A percentile compares a stretch with the other conserved stretches of the same genome.
Conservation (phyloP, 768 basidiomycete species). For the Kwoniella bestiolae region DNA sequence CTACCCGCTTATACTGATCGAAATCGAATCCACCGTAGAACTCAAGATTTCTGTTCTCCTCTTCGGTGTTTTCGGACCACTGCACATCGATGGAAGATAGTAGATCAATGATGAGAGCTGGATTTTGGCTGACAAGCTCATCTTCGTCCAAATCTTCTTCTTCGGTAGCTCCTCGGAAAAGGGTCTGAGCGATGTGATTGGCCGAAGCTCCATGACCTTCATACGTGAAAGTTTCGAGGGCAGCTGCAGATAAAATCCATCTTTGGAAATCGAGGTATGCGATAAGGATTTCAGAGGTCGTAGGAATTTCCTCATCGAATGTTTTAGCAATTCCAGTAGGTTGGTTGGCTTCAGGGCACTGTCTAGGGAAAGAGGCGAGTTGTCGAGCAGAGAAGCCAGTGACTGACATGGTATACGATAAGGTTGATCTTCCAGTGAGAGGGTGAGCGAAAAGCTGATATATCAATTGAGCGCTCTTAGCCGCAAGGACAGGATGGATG, state of each 20-base stretch:
- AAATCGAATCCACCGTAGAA: constrained; percentile 45
- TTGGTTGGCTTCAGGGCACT: constrained; percentile 25
- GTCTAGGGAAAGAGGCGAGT: constrained; percentile 60
- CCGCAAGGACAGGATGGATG: constrained; percentile 74
- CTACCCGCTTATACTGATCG: constrained; percentile 41
- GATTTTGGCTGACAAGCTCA: constrained; percentile 66
- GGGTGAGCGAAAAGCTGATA: constrained; percentile 87
- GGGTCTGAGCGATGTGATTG: constrained; percentile 73
- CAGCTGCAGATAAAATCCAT: constrained; percentile 79
- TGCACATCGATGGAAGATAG: constrained; percentile 84
- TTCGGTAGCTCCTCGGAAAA: constrained; percentile 69
- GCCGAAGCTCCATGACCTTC: constrained; percentile 72
- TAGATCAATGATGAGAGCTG: constrained; percentile 83
- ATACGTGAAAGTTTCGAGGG: constrained; percentile 84
- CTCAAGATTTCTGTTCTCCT: constrained; percentile 24
- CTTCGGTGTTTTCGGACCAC: constrained; percentile 69
- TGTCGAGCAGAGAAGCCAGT: constrained; percentile 90
- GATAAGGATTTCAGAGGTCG: constrained; percentile 62
- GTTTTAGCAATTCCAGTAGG: constrained; percentile 22
- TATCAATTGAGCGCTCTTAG: constrained; percentile 79
- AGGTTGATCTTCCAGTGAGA: constrained; percentile 75
- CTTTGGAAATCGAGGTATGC: constrained; percentile 82
- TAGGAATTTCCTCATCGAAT: constrained; percentile 23
- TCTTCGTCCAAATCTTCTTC: constrained; percentile 58
- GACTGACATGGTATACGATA: constrained; percentile 81